Conservation (phyloP, 176 grass and related monocot species). For the Elaeis guineensis region DNA sequence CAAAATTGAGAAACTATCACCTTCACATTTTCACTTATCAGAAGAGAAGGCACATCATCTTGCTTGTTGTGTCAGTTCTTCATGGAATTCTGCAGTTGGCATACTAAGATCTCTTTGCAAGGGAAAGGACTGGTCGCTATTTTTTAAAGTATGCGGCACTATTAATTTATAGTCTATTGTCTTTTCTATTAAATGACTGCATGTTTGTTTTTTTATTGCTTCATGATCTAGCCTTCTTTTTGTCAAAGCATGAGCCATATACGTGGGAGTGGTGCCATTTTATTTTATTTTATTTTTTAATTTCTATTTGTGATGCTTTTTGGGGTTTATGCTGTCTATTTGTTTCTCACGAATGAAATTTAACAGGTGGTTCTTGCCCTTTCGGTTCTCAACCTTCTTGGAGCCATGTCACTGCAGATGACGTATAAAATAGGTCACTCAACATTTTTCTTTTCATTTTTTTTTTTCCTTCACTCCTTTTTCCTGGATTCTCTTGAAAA, state of each 20-base stretch:
- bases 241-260: too few relatives aligned
- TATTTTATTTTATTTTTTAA: neutral
- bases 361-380: constrained; percentile 59
- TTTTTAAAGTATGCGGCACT: constrained; percentile 42
- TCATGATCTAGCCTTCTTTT: too few relatives aligned
- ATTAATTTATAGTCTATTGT: neutral
- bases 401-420: constrained; percentile 45
- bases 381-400: constrained; percentile 62
- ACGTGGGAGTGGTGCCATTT: constrained; percentile 10
- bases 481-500: too few relatives aligned
- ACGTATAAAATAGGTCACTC: constrained; percentile 74
- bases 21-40: constrained; percentile 75
- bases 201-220: neutral
- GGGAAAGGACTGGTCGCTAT: constrained; percentile 82
- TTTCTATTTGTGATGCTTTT: neutral
- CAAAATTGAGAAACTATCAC: constrained; percentile 86
- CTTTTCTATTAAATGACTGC: constrained; percentile 13
- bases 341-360: constrained; percentile 15
- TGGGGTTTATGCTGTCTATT: constrained; percentile 1
- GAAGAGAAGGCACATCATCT: constrained; percentile 46
- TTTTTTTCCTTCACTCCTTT: neutral
- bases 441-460: constrained; percentile 8
- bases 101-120: constrained; percentile 79
- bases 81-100: constrained; percentile 71
- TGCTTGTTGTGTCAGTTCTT: constrained; percentile 42